Evolutionary conservation across 148 eudicot species (phyloP).

Genomic region (Oxyria digyna): DNA sequence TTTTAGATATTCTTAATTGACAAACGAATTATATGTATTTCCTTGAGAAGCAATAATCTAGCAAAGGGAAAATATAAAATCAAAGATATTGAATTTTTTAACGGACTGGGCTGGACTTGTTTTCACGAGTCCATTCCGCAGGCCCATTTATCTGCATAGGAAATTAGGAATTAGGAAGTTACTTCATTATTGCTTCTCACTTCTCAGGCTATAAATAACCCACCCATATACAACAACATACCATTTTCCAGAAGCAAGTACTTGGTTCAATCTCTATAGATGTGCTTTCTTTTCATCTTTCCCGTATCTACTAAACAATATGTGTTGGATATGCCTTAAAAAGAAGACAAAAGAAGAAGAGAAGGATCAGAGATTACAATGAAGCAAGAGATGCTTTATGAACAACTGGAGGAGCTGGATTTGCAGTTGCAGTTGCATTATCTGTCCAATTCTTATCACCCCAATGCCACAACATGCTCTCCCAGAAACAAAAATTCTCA

Average conservation of each 20-base stretch:
- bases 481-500: constrained; percentile 85
- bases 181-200: no score
- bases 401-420: constrained; percentile 21
- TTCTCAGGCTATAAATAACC: background rate
- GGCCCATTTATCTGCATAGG: no score
- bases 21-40: no score
- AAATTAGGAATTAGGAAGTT: no score
- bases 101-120: background rate
- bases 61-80: no score
- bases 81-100: no score
- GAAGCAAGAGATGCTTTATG: constrained; percentile 30
- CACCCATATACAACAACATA: background rate
- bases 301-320: background rate
- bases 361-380: constrained; percentile 13
- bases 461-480: constrained; percentile 98
- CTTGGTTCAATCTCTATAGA: constrained; percentile 6
- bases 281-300: background rate
- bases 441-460: constrained; percentile 90
- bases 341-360: background rate
- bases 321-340: background rate
- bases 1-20: no score
- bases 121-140: background rate
- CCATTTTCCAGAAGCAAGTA: background rate
- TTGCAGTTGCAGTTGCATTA: constrained; percentile 35
- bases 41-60: no score